Base-by-base conservation (phyloP, 1,284 basidiomycete genomes). In the Ceratobasidium sp. region DNA sequence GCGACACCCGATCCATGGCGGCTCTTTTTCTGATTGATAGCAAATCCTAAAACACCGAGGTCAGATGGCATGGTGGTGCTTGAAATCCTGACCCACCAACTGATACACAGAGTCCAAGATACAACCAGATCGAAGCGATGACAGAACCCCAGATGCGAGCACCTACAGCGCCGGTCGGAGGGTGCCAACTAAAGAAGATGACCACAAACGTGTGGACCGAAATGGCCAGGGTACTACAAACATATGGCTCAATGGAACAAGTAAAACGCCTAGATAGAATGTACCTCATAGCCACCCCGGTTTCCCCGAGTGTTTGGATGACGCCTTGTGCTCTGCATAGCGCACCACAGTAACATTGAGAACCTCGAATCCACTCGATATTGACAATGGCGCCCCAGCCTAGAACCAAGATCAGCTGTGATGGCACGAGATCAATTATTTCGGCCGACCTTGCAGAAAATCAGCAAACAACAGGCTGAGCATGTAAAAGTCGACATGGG, bases 261-360 rank as follows among this genome's bases (percentile, higher is more conserved):
- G n/a, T 29, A 25, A 29, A 49, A 20, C 25, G 34, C 13, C 6
- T n/a, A 7, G 13, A 22, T 22, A 22, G 13, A 3, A 68, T 58
- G 4, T 42, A 70, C 69, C 60, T 67, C 55, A 72, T 53, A 25
- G 71, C 71, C 10, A 72, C 71, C n/a, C 71, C 71, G 10, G 69
- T 67, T 52, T 72, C 71, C 32, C 71, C 71, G 1, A 72, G 62
- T 32, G 57, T 62, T 45, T 72, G 69, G 8, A 70, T 54, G 43
- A 72, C 55, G 6, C 73, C 73, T 68, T 74, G 73, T 10, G 70
- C 60, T 3, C 60, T 71, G 35, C 72, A 74, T 52, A 72, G 71
- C 31, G 45, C 32, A 49, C 73, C 72, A 45, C 73, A 73, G 27
- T 72, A 71, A 17, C 62, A 65, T 17, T 65, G 42, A 1, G 62